These are phyloP conservation scores for Saccharum hybrid DNA, from an alignment of 202 grass and related monocot genomes.

Conservation along the genomic window DNA sequence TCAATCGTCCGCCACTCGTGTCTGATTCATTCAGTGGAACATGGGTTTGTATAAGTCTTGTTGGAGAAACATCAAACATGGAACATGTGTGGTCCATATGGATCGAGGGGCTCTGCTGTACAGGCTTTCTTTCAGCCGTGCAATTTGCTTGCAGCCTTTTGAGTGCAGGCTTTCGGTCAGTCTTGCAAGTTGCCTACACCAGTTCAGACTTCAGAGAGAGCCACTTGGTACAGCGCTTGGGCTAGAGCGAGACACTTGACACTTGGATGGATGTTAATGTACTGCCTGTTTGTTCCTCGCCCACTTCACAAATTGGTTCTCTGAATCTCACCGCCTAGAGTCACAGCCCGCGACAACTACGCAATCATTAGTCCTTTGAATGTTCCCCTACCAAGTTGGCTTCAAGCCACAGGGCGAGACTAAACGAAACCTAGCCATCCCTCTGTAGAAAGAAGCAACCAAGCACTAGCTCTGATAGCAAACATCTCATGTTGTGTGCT, in stretches of 20 bases:
- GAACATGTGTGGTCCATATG: neutral
- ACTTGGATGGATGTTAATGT: constrained; percentile 1
- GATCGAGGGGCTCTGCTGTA: neutral
- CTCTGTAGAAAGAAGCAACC: neutral
- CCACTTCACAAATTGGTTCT: too few species aligned
- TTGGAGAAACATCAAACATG: neutral
- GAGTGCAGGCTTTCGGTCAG: neutral
- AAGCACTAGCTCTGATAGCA: too few species aligned
- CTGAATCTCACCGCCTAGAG: too few species aligned
- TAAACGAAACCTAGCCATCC: too few species aligned
- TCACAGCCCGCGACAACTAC: too few species aligned
- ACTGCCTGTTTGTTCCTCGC: too few species aligned
- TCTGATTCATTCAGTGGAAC: constrained; percentile 20
- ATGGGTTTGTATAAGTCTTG: neutral
- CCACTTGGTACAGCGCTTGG: neutral
- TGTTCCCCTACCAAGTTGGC: too few species aligned
- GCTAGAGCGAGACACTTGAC: neutral
- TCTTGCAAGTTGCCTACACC: too few species aligned
- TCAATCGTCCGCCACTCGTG: neutral
- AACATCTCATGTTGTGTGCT: neutral
- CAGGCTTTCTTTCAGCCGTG: neutral
- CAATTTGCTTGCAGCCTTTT: neutral
- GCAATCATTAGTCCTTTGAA: too few species aligned
- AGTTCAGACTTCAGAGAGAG: neutral
- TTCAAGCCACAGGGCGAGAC: too few species aligned